phyloP scores from a whole-genome alignment of 805 yeast genomes.

The Zygoascus ofunaensis region DNA sequence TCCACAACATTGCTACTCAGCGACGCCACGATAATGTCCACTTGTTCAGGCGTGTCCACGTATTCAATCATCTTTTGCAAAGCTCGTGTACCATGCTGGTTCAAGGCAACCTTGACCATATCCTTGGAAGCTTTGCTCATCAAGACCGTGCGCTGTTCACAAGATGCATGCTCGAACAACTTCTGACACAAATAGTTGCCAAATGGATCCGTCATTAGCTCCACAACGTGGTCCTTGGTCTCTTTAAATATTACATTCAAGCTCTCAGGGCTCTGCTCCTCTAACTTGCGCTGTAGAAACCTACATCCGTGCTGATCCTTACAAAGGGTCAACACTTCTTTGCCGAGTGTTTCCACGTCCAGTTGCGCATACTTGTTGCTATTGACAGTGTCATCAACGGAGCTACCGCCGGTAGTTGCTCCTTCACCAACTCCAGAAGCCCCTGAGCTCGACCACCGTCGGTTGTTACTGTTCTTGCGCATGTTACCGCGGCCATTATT shows the following conservation, averaged over 20 bases:
- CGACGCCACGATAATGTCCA: constrained; percentile 48
- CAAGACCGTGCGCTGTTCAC: constrained; percentile 59
- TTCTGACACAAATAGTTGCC: constrained; percentile 96
- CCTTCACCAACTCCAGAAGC: neutral
- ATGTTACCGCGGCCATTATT: constrained; percentile 8
- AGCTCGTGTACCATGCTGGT: constrained; percentile 95
- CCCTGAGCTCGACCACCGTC: neutral
- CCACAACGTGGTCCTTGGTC: constrained; percentile 66
- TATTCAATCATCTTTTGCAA: constrained; percentile 87
- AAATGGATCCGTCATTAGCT: constrained; percentile 81
- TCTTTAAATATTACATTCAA: constrained; percentile 61
- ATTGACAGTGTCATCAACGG: neutral
- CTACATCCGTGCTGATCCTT: constrained; percentile 97
- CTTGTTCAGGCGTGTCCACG: constrained; percentile 62
- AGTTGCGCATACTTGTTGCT: constrained; percentile 25
- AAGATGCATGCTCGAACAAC: constrained; percentile 64
- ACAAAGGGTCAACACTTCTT: constrained; percentile 70
- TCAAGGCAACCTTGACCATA: constrained; percentile 71
- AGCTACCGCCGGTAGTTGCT: neutral
- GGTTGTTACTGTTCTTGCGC: constrained; percentile 11
- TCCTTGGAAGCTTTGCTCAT: constrained; percentile 65
- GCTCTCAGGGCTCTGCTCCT: constrained; percentile 32
- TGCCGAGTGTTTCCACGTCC: constrained; percentile 40
- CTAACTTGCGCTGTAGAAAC: constrained; percentile 80
- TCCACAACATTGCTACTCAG: constrained; percentile 65